phyloP scores from a whole-genome alignment of 768 basidiomycete genomes.

The Paxillus ammoniavirescens region DNA sequence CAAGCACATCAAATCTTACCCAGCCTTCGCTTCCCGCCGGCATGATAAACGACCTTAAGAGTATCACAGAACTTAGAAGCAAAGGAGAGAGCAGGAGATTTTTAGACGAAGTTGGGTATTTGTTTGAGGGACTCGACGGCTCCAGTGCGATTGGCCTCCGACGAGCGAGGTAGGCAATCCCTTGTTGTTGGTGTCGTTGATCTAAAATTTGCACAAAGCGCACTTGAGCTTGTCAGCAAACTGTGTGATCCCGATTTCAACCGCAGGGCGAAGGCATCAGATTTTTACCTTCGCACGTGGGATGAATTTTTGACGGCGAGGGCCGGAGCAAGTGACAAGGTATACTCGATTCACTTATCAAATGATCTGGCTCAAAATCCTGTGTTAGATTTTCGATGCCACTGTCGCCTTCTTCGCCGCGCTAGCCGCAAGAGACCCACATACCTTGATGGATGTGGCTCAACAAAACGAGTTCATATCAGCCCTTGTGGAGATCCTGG shows the following conservation, averaged over 20 bases:
- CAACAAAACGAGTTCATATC: conserved; percentile 34
- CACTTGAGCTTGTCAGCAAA: conserved; percentile 73
- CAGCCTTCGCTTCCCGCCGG: conserved; percentile 46
- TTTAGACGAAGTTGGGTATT: conserved; percentile 80
- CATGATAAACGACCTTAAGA: conserved; percentile 74
- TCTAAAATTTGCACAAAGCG: conserved; percentile 40
- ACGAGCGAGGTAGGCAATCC: conserved; percentile 57
- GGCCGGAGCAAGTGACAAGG: conserved; percentile 61
- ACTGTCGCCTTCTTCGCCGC: conserved; percentile 61
- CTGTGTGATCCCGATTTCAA: conserved; percentile 71
- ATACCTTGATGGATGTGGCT: conserved; percentile 55
- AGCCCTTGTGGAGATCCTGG: conserved; percentile 45
- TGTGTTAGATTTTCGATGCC: conserved; percentile 58
- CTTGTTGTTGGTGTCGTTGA: not conserved
- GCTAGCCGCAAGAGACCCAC: conserved; percentile 58
- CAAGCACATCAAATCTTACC: conserved; percentile 33
- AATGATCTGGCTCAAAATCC: not conserved
- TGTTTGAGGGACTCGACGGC: conserved; percentile 74
- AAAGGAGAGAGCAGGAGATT: conserved; percentile 81
- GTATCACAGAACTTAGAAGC: conserved; percentile 75
- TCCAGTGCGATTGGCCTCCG: conserved; percentile 53
- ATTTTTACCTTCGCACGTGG: conserved; percentile 71
- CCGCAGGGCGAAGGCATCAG: conserved; percentile 76
- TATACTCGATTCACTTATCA: conserved; percentile 26
- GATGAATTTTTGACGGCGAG: conserved; percentile 58